A percentile compares a stretch with the other conserved stretches of the same genome.
Conservation (phyloP, 164 flowering plant genomes). For the Platanus orientalis region DNA sequence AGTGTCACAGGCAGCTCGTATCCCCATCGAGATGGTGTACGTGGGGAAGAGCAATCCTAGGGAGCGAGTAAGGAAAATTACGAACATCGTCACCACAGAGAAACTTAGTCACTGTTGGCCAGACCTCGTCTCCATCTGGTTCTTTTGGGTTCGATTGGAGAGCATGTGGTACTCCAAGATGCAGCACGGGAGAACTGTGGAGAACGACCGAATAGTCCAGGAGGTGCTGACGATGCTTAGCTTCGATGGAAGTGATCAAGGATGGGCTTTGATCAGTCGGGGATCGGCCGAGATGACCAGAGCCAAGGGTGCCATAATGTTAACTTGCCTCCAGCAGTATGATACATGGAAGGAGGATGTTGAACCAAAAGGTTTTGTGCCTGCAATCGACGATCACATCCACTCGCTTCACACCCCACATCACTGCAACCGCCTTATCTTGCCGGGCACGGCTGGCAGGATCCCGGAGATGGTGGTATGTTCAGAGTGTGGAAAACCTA, state of each 20-base stretch:
- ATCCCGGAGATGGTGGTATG: too few species aligned
- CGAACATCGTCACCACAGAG: constrained; percentile 14
- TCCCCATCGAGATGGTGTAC: constrained; percentile 35
- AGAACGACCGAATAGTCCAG: constrained; percentile 41
- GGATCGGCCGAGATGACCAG: constrained; percentile 48
- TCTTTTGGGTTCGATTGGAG: too few species aligned
- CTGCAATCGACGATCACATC: constrained; percentile 38
- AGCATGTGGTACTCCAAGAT: too few species aligned
- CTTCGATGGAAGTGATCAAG: constrained; percentile 43
- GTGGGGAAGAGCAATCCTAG: too few species aligned
- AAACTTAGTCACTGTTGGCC: constrained; percentile 25
- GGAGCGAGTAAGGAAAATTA: constrained; percentile 24
- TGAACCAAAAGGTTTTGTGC: constrained; percentile 32
- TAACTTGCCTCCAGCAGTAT: constrained; percentile 20
- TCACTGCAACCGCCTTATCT: constrained; percentile 67
- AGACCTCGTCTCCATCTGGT: constrained; percentile 26
- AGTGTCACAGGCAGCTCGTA: constrained; percentile 11
- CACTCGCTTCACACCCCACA: constrained; percentile 34
- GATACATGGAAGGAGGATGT: constrained; percentile 37
- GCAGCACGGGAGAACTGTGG: constrained; percentile 33
- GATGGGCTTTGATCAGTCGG: too few species aligned
- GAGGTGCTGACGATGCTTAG: constrained; percentile 49
- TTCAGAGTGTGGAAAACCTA: constrained; percentile 47
- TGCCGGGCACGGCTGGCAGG: constrained; percentile 40
- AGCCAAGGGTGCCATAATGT: constrained; percentile 40